Conservation (phyloP, 768 basidiomycete genomes). For the Thelephora aurantiotincta region DNA sequence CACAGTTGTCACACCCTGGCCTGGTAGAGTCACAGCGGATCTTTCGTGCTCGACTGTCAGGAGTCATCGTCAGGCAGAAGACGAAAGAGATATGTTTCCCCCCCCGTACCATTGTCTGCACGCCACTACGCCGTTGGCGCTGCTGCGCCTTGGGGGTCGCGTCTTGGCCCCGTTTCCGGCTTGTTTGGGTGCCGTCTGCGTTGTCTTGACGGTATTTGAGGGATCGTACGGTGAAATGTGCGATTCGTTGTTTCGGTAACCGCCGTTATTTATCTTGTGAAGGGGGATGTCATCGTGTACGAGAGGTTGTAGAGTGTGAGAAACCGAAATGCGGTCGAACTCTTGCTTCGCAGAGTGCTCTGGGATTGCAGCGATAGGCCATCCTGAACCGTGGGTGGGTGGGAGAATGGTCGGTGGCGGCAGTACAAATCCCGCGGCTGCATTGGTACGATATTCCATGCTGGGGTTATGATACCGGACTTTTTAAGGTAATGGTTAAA, state of each 20-base stretch:
- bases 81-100: constrained; percentile 26
- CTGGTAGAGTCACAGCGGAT: constrained; percentile 77
- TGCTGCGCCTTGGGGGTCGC: constrained; percentile 30
- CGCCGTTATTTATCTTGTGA: not conserved
- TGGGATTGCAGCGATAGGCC: constrained; percentile 8
- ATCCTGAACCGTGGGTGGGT: constrained; percentile 6
- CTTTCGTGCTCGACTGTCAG: constrained; percentile 61
- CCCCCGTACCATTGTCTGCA: constrained; percentile 67
- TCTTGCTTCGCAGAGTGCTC: constrained; percentile 30
- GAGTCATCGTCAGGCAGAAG: constrained; percentile 10
- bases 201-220: not conserved
- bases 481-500: constrained; percentile 31
- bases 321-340: constrained; percentile 12
- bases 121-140: constrained; percentile 63
- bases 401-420: constrained; percentile 1
- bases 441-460: not conserved
- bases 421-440: not conserved
- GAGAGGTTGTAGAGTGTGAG: constrained; percentile 1
- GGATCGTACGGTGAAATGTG: not conserved
- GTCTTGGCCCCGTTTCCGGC: not conserved
- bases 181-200: not conserved
- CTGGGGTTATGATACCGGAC: constrained; percentile 41
- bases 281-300: constrained; percentile 5
- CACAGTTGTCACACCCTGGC: constrained; percentile 72
- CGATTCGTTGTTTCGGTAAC: not conserved